Evolutionary conservation across 768 basidiomycete species (phyloP), one percentile per base, ranked within the genome.

Genomic region (Macrocybe gigantea): DNA sequence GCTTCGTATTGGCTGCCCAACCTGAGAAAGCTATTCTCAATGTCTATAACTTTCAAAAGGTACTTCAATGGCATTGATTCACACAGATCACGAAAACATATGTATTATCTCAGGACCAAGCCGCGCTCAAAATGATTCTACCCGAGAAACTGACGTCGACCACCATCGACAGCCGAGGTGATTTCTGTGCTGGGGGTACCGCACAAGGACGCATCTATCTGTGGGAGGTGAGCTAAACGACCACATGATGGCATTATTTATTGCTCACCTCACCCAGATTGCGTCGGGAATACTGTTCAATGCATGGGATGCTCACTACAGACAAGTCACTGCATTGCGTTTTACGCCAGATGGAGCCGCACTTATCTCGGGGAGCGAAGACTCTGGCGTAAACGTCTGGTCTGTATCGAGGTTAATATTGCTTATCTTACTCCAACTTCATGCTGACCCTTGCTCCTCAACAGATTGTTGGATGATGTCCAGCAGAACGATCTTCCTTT

Each of bases 301-400:
- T 55, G 79, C 88, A 0, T 93, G 93, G 82, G 94, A 97, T 51
- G 94, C 94, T 12, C 95, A 98, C 64, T 99, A 98, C 68, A 88
- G 95, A 49, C 77, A 83, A 60, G 78, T 97, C 45, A 88, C 80
- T 51, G 83, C 86, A 7, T 66, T 98, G 2, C 80, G 78, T 38
- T 98, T 97, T 62, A 88, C 91, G 7, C 72, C 73, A 13, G 93
- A 96, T 59, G 88, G 88, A 33, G 78, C 76, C 39, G 80, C 84
- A 5, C 71, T 99, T 39, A 57, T 97, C 12, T 88, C 91, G 33
- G 92, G 88, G 4, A 92, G 89, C 47, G 90, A 95, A 52, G 96
- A 99, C 61, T 90, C 94, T 38, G 82, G 83, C 33, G 78, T 93
- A 47, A 82, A 79, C 65, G 84, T 97, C 52, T 98, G 93, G 93